Percentiles rank a stretch among this genome's conserved stretches.
Conservation (phyloP, 1,284 basidiomycete genomes). For the Puccinia novopanici region DNA sequence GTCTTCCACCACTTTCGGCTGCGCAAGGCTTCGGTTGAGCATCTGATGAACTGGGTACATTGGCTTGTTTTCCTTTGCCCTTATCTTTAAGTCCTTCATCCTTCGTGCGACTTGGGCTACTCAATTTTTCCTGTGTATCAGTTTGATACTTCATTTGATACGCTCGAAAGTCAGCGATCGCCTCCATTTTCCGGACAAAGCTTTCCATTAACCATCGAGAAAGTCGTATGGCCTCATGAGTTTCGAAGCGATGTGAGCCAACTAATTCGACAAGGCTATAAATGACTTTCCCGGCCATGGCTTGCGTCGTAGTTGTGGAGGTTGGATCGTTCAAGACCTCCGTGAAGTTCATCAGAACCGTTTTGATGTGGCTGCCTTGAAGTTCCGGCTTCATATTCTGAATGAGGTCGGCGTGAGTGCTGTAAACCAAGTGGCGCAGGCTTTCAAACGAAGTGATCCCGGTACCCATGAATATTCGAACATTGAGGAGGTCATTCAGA, state of each 20-base stretch:
- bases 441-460: conserved; percentile 78
- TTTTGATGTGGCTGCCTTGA: conserved; percentile 73
- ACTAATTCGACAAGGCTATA: conserved; percentile 86
- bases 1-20: conserved; percentile 53
- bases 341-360: conserved; percentile 81
- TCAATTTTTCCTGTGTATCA: conserved; percentile 53
- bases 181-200: conserved; percentile 81
- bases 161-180: conserved; percentile 64
- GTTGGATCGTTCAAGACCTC: conserved; percentile 87
- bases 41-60: background rate
- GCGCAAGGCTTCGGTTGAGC: conserved; percentile 47
- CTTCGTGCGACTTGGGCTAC: conserved; percentile 54
- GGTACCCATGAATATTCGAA: conserved; percentile 84
- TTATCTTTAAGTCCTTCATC: conserved; percentile 60
- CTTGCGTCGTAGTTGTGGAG: conserved; percentile 78
- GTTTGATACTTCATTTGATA: conserved; percentile 53
- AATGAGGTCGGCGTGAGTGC: conserved; percentile 87
- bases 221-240: conserved; percentile 45
- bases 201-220: conserved; percentile 71
- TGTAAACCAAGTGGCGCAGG: conserved; percentile 79
- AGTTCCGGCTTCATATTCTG: conserved; percentile 88
- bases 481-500: conserved; percentile 87
- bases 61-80: conserved; percentile 62
- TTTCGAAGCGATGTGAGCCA: conserved; percentile 64
- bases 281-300: conserved; percentile 89